phyloP scores from a whole-genome alignment of 202 grass and related monocot species.

The Schoenoplectus tabernaemontani region DNA sequence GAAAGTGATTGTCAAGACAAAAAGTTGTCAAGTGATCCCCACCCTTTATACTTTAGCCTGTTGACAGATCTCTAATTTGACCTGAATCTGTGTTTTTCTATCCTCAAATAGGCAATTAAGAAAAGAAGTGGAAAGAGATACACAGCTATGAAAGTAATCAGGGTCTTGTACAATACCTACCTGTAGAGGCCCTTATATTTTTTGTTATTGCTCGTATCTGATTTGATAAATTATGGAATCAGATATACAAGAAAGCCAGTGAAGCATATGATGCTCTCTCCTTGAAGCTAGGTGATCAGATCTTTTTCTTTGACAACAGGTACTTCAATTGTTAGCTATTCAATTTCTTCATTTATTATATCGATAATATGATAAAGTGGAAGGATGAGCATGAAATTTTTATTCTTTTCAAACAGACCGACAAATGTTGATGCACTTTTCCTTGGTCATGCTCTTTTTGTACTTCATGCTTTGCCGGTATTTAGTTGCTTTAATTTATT shows the following conservation, averaged over 20 bases:
- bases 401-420: slow-evolving; percentile 39
- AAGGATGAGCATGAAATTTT: neutral
- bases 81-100: neutral
- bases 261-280: slow-evolving; percentile 72
- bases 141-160: neutral
- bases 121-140: neutral
- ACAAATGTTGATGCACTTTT: slow-evolving; percentile 97
- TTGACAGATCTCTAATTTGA: neutral
- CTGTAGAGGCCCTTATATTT: neutral
- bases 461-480: slow-evolving; percentile 78
- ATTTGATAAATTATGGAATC: slow-evolving; percentile 24
- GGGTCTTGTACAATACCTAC: neutral
- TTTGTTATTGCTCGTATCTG: neutral
- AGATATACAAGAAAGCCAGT: slow-evolving; percentile 87
- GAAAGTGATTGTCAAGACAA: too few species aligned
- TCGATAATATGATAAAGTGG: neutral
- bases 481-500: slow-evolving; percentile 14
- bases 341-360: neutral
- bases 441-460: slow-evolving; percentile 88
- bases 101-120: neutral
- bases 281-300: slow-evolving; percentile 50
- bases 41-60: neutral
- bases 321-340: slow-evolving; percentile 21
- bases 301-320: slow-evolving; percentile 82
- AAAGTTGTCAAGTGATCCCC: too few species aligned